Percentiles rank a stretch among this genome's conserved stretches.
phyloP scores from a whole-genome alignment of 768 basidiomycete species.

The Trametes elegans region DNA sequence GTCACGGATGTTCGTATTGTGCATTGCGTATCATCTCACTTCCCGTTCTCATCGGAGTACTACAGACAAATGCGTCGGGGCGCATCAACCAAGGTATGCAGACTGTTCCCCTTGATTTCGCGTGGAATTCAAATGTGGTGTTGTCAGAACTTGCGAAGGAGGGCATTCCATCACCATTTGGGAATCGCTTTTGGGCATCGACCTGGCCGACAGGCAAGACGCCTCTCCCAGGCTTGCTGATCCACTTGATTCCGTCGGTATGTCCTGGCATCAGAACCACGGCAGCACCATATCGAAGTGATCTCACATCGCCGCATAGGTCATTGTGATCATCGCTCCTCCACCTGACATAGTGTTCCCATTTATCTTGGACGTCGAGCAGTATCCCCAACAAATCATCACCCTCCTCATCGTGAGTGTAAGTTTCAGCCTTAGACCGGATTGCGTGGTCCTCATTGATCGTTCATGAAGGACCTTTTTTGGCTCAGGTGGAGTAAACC shows the following conservation, averaged over 20 bases:
- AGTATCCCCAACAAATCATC: constrained; percentile 52
- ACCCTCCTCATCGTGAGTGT: constrained; percentile 53
- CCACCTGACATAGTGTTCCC: constrained; percentile 53
- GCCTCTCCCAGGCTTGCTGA: constrained; percentile 52
- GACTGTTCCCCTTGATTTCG: not conserved
- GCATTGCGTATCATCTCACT: too few species aligned
- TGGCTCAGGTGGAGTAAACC: constrained; percentile 54
- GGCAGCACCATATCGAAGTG: too few species aligned
- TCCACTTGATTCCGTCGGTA: constrained; percentile 54
- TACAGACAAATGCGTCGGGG: too few species aligned
- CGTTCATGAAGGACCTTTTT: constrained; percentile 41
- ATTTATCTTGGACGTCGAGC: constrained; percentile 57
- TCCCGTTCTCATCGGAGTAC: too few species aligned
- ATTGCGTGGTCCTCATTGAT: not conserved
- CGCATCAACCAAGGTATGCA: constrained; percentile 49
- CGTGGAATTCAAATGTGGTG: not conserved
- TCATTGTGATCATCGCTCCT: constrained; percentile 52
- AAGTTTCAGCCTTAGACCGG: constrained; percentile 24
- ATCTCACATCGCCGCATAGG: too few species aligned
- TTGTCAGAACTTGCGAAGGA: constrained; percentile 54
- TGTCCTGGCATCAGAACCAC: too few species aligned
- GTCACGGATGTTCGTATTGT: too few species aligned
- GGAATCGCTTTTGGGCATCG: constrained; percentile 58
- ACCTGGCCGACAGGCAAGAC: constrained; percentile 61
- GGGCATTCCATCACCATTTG: constrained; percentile 57